Conservation (phyloP, 495 filamentous ascomycete species). For the Xylaria acuta region DNA sequence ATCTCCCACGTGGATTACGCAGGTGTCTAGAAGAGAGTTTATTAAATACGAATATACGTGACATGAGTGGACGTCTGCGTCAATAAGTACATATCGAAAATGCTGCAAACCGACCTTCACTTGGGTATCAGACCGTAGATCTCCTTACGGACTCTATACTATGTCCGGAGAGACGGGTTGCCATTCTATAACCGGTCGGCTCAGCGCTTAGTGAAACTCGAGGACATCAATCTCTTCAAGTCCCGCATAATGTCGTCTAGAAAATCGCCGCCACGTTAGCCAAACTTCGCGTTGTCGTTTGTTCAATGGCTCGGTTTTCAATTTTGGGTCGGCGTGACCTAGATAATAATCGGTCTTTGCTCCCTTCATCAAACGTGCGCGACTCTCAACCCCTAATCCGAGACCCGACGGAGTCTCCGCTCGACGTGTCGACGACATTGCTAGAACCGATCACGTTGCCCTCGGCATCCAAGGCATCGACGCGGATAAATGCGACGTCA, state of each 20-base stretch:
- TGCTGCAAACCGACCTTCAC: not conserved
- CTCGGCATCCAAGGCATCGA: slow-evolving; percentile 30
- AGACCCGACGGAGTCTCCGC: slow-evolving; percentile 24
- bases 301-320: not conserved
- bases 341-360: not conserved
- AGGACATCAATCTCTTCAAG: not conserved
- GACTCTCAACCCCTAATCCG: slow-evolving; percentile 5
- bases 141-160: not conserved
- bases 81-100: not conserved
- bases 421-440: slow-evolving; percentile 31
- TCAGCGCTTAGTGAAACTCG: not conserved
- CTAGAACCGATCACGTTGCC: slow-evolving; percentile 31
- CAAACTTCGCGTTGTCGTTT: not conserved
- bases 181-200: not conserved
- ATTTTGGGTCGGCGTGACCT: not conserved
- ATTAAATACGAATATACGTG: not conserved
- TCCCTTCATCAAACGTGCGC: not conserved
- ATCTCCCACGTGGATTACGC: not conserved
- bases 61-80: not conserved
- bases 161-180: not conserved
- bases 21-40: not conserved
- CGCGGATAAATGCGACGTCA: slow-evolving; percentile 26
- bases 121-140: not conserved
- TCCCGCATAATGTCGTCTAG: not conserved
- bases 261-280: not conserved